A percentile compares a stretch with the other conserved stretches of the same genome.
phyloP scores from a whole-genome alignment of 306 rosid genomes.

The apple (Malus domestica) region DNA sequence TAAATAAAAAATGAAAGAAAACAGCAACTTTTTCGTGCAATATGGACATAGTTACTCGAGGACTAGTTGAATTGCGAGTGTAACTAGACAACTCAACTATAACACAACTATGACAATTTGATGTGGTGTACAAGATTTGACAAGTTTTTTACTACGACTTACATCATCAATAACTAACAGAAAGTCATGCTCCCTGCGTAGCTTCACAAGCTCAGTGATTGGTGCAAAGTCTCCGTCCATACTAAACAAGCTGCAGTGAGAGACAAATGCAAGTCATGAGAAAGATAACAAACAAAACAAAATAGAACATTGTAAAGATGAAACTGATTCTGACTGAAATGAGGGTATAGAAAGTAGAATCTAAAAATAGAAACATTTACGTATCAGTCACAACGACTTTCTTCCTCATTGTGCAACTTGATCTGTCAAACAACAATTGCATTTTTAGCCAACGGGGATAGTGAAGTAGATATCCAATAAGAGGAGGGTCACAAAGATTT shows the following conservation, averaged over 20 bases:
- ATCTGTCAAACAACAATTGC: slow-evolving; percentile 40
- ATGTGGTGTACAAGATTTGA: not conserved
- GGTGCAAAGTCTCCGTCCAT: slow-evolving; percentile 99
- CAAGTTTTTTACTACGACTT: slow-evolving; percentile 15
- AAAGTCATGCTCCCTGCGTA: slow-evolving; percentile 67
- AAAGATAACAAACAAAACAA: not conserved
- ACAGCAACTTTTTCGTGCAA: not conserved
- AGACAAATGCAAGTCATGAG: not conserved
- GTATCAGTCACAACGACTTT: slow-evolving; percentile 92
- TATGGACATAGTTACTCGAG: not conserved
- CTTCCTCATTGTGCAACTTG: slow-evolving; percentile 55
- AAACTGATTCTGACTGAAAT: not conserved
- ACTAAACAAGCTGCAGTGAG: slow-evolving; percentile 75
- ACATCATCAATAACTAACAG: slow-evolving; percentile 90
- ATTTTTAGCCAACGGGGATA: slow-evolving; percentile 1
- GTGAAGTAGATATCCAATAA: slow-evolving; percentile 8
- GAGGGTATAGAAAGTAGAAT: not conserved
- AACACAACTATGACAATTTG: not conserved
- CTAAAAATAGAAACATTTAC: slow-evolving; percentile 30
- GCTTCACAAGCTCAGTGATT: slow-evolving; percentile 61
- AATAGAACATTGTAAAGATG: not conserved
- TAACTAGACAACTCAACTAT: not conserved
- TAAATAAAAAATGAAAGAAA: not conserved
- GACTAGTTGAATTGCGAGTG: not conserved
- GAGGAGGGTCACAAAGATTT: not conserved